A percentile compares a stretch with the other conserved stretches of the same genome.
phyloP scores from a whole-genome alignment of 179 eudicot genomes.

The Pouteria campechiana region DNA sequence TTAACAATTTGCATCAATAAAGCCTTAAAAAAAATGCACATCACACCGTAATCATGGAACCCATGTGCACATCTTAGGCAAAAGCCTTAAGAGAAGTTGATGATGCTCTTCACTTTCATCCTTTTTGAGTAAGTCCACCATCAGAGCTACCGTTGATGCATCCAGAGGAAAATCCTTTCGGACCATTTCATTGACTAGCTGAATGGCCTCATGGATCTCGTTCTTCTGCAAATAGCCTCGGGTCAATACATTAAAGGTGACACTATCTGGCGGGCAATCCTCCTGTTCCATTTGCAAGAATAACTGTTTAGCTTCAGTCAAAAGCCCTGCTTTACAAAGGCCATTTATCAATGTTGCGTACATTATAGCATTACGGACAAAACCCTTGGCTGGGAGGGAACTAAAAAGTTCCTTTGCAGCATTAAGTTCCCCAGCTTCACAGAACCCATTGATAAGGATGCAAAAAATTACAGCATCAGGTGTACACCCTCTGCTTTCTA shows the following conservation, averaged over 20 bases:
- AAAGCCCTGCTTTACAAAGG: background rate
- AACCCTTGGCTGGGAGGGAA: background rate
- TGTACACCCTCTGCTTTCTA: background rate
- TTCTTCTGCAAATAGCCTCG: conserved; percentile 1
- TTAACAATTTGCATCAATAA: no score
- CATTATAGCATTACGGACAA: background rate
- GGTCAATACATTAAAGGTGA: conserved; percentile 2
- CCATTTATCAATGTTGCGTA: conserved; percentile 1
- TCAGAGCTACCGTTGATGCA: conserved; percentile 19
- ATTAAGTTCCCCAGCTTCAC: background rate
- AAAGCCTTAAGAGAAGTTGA: no score
- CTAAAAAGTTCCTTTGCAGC: background rate
- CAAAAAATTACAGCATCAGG: background rate
- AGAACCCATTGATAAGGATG: conserved; percentile 7
- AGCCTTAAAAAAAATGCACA: no score
- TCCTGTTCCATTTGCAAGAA: background rate
- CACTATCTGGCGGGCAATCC: conserved; percentile 1
- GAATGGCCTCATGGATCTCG: background rate
- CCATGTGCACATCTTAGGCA: no score
- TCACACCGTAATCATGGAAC: no score
- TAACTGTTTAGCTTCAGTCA: background rate
- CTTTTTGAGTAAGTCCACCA: conserved; percentile 25
- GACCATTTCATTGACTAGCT: conserved; percentile 3
- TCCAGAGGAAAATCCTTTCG: conserved; percentile 18
- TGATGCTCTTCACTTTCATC: no score